Conservation (phyloP, 176 grass and related monocot species). For the Hsuehochloa calcarea region DNA sequence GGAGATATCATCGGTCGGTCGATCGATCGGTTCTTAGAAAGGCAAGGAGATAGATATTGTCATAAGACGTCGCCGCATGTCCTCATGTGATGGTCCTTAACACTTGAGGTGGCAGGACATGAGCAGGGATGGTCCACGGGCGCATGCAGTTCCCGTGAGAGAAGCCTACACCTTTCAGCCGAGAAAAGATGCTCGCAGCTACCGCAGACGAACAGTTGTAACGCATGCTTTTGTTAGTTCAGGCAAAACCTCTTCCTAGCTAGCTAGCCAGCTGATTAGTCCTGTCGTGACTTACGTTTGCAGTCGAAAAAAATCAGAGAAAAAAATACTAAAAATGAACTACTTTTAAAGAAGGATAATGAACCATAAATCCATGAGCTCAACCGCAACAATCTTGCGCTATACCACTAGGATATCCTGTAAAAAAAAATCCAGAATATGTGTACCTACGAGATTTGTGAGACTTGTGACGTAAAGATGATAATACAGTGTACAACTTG, state of each 20-base stretch:
- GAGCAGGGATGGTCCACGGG: conserved; percentile 23
- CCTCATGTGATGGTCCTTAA: conserved; percentile 16
- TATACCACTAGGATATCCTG: too few relatives aligned
- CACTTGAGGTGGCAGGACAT: conserved; percentile 14
- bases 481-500: neutral
- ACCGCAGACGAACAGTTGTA: neutral
- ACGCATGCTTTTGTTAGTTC: conserved; percentile 4
- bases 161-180: neutral
- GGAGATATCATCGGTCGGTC: neutral
- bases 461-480: too few relatives aligned
- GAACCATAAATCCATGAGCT: neutral
- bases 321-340: neutral
- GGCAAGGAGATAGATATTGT: neutral
- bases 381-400: neutral
- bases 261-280: neutral
- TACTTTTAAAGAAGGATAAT: neutral
- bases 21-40: neutral
- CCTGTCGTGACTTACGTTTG: neutral
- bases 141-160: conserved; percentile 39
- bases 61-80: neutral
- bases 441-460: too few relatives aligned
- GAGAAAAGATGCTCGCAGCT: neutral
- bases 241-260: neutral
- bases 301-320: neutral
- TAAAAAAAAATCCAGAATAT: too few relatives aligned